Percentiles rank a stretch among this genome's conserved stretches.
These are phyloP conservation scores for Pythium scleroteichum DNA, from an alignment of 352 stramenopile genomes.

Conservation along the genomic window DNA sequence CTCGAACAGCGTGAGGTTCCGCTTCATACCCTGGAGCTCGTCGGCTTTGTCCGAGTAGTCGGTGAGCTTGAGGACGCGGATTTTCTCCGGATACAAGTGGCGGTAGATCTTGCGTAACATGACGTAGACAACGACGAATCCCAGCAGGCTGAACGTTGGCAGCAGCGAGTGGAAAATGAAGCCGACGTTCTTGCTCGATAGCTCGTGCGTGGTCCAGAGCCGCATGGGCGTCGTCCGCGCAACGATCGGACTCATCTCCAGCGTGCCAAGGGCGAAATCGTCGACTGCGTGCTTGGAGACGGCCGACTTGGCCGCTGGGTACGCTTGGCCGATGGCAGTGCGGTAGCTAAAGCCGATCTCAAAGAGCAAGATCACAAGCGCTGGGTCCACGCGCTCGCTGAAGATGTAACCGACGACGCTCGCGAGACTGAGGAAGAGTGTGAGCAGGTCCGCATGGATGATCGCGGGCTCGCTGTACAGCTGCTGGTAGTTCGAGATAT, in stretches of 20 bases:
- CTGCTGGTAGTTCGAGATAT: neutral
- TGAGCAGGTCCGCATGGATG: constrained; percentile 31
- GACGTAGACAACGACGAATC: constrained; percentile 11
- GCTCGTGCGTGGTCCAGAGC: constrained; percentile 21
- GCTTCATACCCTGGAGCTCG: constrained; percentile 3
- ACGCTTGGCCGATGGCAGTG: neutral
- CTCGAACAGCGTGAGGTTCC: constrained; percentile 12
- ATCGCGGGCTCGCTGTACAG: neutral
- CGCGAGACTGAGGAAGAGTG: constrained; percentile 34
- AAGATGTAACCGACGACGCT: constrained; percentile 10
- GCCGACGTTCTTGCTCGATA: neutral
- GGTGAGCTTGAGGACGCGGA: neutral
- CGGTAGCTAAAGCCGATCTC: constrained; percentile 8
- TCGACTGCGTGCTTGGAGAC: constrained; percentile 18
- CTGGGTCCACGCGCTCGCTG: constrained; percentile 17
- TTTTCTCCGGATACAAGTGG: constrained; percentile 5
- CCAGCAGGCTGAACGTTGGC: constrained; percentile 2
- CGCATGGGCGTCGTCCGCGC: constrained; percentile 29
- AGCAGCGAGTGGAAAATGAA: constrained; percentile 12
- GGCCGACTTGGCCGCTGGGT: neutral
- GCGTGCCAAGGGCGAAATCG: constrained; percentile 8
- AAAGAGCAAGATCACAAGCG: constrained; percentile 12
- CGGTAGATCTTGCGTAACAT: constrained; percentile 29
- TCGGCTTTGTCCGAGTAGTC: constrained; percentile 2
- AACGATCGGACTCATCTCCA: constrained; percentile 1